phyloP scores from a whole-genome alignment of 345 rosid genomes.

The Erysimum cheiranthoides region DNA sequence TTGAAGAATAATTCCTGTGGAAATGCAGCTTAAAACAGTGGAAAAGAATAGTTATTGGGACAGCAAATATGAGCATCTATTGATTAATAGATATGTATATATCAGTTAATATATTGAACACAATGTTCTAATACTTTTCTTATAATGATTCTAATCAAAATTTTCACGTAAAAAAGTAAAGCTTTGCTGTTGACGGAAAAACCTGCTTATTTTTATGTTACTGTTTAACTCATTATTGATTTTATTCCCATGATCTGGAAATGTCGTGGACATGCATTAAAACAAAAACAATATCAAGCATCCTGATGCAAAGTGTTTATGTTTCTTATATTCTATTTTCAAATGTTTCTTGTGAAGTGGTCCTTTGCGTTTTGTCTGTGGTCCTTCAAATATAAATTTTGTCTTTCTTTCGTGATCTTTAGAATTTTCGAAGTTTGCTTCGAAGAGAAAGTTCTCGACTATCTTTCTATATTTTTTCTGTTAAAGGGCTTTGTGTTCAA shows the following conservation, averaged over 20 bases:
- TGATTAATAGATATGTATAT: background rate
- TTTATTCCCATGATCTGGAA: conserved; percentile 9
- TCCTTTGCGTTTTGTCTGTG: conserved; percentile 40
- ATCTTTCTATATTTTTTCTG: background rate
- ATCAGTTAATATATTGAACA: background rate
- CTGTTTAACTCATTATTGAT: conserved; percentile 5
- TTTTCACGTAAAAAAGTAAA: background rate
- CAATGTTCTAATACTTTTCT: background rate
- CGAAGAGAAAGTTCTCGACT: background rate
- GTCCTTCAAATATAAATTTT: conserved; percentile 33
- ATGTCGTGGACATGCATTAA: conserved; percentile 28
- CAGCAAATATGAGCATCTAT: conserved; percentile 15
- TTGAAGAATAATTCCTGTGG: conserved; percentile 22
- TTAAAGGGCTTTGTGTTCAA: no score
- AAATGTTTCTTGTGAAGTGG: conserved; percentile 39
- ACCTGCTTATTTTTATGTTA: background rate
- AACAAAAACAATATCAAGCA: conserved; percentile 26
- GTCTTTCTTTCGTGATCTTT: conserved; percentile 36
- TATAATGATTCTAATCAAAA: background rate
- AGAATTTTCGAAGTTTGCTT: background rate
- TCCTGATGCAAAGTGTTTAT: conserved; percentile 25
- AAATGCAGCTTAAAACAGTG: conserved; percentile 13
- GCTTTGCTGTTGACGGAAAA: background rate
- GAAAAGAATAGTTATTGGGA: conserved; percentile 16
- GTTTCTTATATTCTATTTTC: background rate